Evolutionary conservation across 202 grass and related monocot species (phyloP), one percentile per base, ranked within the genome.

Genomic region (Carex arenaria): DNA sequence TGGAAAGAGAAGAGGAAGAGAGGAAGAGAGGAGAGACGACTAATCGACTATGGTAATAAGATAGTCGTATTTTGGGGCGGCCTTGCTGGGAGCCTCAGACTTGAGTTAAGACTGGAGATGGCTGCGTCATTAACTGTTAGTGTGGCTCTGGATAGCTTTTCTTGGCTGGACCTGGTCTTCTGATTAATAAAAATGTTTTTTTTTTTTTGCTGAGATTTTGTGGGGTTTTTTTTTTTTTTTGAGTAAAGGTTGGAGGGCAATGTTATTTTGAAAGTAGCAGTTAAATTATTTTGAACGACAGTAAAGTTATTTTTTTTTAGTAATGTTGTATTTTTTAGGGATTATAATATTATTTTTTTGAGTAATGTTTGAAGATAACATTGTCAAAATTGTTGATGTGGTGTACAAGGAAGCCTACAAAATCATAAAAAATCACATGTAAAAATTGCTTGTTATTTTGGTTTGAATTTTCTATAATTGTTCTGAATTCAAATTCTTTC

Each of bases 111-210:
- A 78, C 15, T 59, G 30, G 65, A 75, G 82, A 75, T 78, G 84
- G 67, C 61, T 79, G 72, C 73, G 61, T 79, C 61, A 76, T 85
- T 79, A 60, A 79, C 79, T 68, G 80, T 68, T 79, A 70, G 73
- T 61, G 38, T 31, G 34, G 61, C 79, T 67, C 1, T 32, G 18
- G 42, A 14, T 10, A 8, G 10, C 0, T 52, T 65, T 51, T 61
- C 13, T 49, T 82, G 15, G 0, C 7, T 82, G 64, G 23, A 67
- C 80, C 6, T 65, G 80, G 80, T 82, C 1, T 49, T 12, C 15
- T 56, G 3, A 36, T 52, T 52, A 52, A 47, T 22, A 20, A 8
- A 45, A 45, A 31, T 31, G 57, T 1, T 7, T 38, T 40, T 40
- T 3, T 34, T 4, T 4, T 36, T 6, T 38, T 0, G 36, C 1